Conservation (phyloP, 192 early-diverging fungal genomes). For the Backusella tuberculispora region DNA sequence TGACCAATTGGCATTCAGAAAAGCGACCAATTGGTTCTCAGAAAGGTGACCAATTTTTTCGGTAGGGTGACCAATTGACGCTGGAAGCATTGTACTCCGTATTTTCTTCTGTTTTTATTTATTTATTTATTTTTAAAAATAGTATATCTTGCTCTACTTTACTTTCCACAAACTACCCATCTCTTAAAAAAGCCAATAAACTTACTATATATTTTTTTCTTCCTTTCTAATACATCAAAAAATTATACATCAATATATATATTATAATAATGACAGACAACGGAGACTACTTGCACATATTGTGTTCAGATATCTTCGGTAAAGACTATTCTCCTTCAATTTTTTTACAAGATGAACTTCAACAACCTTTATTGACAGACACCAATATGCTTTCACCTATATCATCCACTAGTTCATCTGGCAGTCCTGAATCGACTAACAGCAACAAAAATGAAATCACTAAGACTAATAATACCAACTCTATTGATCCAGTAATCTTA, state of each 20-base stretch:
- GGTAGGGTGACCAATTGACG: too few species aligned
- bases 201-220: background rate
- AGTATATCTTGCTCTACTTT: too few species aligned
- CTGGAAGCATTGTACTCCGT: too few species aligned
- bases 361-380: background rate
- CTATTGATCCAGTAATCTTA: background rate
- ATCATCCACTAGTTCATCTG: background rate
- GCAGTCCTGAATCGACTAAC: background rate
- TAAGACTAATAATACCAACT: background rate
- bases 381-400: constrained; percentile 13
- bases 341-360: background rate
- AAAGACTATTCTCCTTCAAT: background rate
- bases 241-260: background rate
- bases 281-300: background rate
- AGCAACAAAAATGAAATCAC: background rate
- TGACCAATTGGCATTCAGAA: too few species aligned
- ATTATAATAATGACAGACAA: background rate
- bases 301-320: constrained; percentile 2
- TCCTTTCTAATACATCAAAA: background rate
- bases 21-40: too few species aligned
- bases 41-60: too few species aligned
- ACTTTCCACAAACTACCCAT: too few species aligned
- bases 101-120: too few species aligned
- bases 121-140: too few species aligned
- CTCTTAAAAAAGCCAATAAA: background rate